phyloP scores from a whole-genome alignment of 129 eudicot genomes.

The Flaveria linearis region DNA sequence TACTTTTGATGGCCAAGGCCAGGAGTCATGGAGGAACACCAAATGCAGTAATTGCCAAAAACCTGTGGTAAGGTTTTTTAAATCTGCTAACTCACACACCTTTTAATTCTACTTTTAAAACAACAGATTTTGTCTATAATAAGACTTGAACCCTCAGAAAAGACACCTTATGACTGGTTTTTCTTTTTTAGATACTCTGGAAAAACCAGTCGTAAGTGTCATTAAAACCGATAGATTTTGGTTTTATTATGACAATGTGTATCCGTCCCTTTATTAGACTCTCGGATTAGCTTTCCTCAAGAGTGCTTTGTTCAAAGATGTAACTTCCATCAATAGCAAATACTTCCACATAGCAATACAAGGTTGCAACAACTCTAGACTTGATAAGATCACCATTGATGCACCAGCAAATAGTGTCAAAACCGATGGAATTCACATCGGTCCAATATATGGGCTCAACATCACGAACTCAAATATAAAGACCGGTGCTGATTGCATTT shows the following conservation, averaged over 20 bases:
- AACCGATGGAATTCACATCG: conserved; percentile 70
- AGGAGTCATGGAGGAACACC: conserved; percentile 8
- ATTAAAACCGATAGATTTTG: too few relatives aligned
- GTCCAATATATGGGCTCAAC: conserved; percentile 27
- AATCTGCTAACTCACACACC: too few relatives aligned
- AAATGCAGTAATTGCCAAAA: conserved; percentile 18
- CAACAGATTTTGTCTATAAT: too few relatives aligned
- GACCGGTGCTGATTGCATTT: conserved; percentile 66
- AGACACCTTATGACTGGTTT: too few relatives aligned
- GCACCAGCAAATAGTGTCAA: conserved; percentile 50
- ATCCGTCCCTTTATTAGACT: conserved; percentile 17
- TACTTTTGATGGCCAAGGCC: conserved; percentile 56
- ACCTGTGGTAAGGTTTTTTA: conserved; percentile 24
- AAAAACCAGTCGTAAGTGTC: too few relatives aligned
- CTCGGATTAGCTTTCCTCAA: conserved; percentile 38
- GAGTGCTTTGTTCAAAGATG: conserved; percentile 31
- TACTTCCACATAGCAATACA: conserved; percentile 37
- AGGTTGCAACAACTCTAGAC: conserved; percentile 31
- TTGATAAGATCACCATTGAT: conserved; percentile 27
- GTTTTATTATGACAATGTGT: background rate
- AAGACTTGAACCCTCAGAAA: too few relatives aligned
- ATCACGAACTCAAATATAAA: conserved; percentile 37
- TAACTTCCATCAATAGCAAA: conserved; percentile 51
- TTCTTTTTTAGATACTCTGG: too few relatives aligned
- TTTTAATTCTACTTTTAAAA: too few relatives aligned